phyloP scores from a whole-genome alignment of 306 rosid genomes.

The Malus sieversii region DNA sequence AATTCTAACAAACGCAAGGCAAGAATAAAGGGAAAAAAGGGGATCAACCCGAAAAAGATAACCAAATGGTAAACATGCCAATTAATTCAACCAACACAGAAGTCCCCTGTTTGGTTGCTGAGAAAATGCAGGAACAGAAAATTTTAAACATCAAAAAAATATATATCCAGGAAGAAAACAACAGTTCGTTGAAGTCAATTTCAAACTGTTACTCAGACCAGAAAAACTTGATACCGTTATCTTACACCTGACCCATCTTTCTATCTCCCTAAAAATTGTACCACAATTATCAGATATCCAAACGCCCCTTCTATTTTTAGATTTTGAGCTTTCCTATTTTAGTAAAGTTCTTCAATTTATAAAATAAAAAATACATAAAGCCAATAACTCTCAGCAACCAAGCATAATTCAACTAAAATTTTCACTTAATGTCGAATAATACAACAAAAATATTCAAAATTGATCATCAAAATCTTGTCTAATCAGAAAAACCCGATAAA shows the following conservation, averaged over 20 bases:
- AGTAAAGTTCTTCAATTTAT: neutral
- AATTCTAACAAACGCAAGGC: conserved; percentile 24
- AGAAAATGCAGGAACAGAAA: conserved; percentile 9
- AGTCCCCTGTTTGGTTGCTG: conserved; percentile 11
- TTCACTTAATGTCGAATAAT: neutral
- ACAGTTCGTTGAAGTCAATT: neutral
- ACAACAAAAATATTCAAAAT: neutral
- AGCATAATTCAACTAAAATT: neutral
- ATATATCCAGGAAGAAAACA: neutral
- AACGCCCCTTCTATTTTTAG: neutral
- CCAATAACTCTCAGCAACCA: neutral
- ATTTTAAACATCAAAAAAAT: neutral
- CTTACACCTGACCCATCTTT: neutral
- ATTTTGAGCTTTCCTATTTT: neutral
- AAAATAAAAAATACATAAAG: neutral
- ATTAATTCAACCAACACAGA: neutral
- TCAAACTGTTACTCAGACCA: neutral
- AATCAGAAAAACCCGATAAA: neutral
- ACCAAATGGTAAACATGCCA: neutral
- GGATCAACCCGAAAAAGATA: neutral
- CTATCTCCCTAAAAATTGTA: neutral
- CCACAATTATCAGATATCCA: neutral
- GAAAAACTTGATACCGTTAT: too few species aligned
- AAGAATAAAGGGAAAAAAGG: conserved; percentile 19
- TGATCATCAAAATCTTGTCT: neutral